Percentiles rank a stretch among this genome's conserved stretches.
Conservation (phyloP, 2,329 filamentous ascomycete species). For the Penicillium sp. region DNA sequence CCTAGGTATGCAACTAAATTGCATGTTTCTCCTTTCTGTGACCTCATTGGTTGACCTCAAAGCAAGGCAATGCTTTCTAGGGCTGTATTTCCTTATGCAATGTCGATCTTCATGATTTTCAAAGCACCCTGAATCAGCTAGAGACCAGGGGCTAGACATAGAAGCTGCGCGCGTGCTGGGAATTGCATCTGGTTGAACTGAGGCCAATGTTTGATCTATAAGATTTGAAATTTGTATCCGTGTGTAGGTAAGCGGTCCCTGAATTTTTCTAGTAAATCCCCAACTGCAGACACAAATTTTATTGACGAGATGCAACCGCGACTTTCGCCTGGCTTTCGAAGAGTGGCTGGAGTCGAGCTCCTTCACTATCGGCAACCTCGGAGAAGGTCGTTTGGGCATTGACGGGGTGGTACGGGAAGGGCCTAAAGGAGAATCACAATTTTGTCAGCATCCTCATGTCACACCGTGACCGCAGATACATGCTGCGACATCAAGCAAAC, state of each 20-base stretch:
- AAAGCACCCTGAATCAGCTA: too few relatives aligned
- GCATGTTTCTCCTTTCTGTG: too few relatives aligned
- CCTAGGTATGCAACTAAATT: too few relatives aligned
- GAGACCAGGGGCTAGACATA: too few relatives aligned
- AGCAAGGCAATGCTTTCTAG: too few relatives aligned
- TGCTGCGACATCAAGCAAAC: not conserved
- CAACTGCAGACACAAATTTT: not conserved
- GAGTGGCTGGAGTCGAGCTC: not conserved
- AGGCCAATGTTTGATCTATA: not conserved
- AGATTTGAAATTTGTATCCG: not conserved
- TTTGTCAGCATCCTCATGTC: not conserved
- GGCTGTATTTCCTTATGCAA: too few relatives aligned
- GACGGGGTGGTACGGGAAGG: constrained; percentile 26
- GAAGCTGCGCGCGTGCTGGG: too few relatives aligned
- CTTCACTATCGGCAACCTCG: constrained; percentile 24
- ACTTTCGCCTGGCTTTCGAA: not conserved
- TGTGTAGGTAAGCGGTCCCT: not conserved
- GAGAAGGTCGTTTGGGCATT: constrained; percentile 15
- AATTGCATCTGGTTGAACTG: too few relatives aligned
- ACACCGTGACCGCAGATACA: not conserved
- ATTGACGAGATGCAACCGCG: not conserved
- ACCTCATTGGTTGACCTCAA: too few relatives aligned
- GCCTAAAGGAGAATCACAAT: constrained; percentile 10
- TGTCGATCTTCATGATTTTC: too few relatives aligned
- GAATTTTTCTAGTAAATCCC: not conserved